Conservation (phyloP, 192 early-diverging fungal species). For the Coemansia sp. region DNA sequence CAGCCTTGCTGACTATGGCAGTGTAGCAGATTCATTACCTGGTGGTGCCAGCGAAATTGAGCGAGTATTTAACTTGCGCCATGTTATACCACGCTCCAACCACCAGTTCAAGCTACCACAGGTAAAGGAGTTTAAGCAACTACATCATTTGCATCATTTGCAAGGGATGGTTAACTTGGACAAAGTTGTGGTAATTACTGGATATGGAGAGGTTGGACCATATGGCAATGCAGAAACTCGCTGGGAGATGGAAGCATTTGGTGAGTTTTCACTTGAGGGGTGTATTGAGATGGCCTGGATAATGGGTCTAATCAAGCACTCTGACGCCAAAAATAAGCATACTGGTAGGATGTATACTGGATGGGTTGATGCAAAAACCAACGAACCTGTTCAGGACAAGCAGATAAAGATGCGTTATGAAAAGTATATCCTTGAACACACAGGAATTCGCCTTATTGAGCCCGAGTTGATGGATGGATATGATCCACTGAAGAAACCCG, state of each 20-base stretch:
- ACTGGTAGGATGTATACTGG: conserved; percentile 69
- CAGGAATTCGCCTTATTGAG: conserved; percentile 92
- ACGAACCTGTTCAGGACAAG: conserved; percentile 81
- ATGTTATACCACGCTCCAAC: conserved; percentile 73
- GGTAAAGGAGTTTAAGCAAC: conserved; percentile 60
- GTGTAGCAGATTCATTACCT: neutral
- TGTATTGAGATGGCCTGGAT: conserved; percentile 98
- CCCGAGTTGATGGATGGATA: conserved; percentile 85
- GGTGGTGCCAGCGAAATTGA: conserved; percentile 6
- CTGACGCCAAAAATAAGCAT: conserved; percentile 76
- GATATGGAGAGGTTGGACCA: conserved; percentile 92
- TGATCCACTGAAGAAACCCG: conserved; percentile 79
- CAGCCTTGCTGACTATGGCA: conserved; percentile 17
- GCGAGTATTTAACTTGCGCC: conserved; percentile 23
- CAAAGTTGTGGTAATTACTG: conserved; percentile 86
- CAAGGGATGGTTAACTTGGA: conserved; percentile 84
- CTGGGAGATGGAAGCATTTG: conserved; percentile 95
- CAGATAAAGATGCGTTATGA: conserved; percentile 91
- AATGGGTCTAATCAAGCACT: conserved; percentile 92
- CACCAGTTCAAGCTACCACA: conserved; percentile 84
- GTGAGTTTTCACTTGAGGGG: conserved; percentile 57
- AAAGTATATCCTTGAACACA: conserved; percentile 83
- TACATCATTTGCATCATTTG: conserved; percentile 63
- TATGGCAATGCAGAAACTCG: conserved; percentile 89
- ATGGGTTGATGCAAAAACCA: conserved; percentile 86